These are phyloP conservation scores for Durusdinium trenchii DNA, from an alignment of 73 alveolate species.

Conservation along the genomic window DNA sequence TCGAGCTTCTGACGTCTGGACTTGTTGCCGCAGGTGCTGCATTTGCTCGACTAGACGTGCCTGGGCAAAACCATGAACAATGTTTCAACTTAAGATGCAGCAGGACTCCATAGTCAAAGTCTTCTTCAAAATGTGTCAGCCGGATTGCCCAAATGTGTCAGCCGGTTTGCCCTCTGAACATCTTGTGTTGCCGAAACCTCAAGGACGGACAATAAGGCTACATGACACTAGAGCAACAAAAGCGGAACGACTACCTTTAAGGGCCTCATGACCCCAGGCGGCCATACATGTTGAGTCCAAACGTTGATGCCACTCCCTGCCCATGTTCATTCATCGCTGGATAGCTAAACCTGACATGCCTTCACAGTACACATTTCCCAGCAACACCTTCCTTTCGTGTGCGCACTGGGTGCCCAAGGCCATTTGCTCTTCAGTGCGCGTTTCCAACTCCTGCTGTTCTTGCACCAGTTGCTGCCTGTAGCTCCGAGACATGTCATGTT, in stretches of 20 bases:
- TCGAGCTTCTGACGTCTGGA: neutral
- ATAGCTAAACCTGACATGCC: neutral
- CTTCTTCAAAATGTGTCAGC: neutral
- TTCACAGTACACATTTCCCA: neutral
- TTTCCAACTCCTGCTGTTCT: constrained; percentile 55
- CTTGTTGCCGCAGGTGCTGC: constrained; percentile 55
- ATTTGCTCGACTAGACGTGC: constrained; percentile 51
- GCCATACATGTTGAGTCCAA: too few species aligned
- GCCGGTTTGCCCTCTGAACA: neutral
- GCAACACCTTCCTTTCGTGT: neutral
- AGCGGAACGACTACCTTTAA: too few species aligned
- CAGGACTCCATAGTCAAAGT: neutral
- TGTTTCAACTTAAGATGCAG: neutral
- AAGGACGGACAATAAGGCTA: neutral
- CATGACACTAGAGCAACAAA: too few species aligned
- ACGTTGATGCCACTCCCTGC: too few species aligned
- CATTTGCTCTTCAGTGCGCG: constrained; percentile 30
- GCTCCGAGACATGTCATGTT: neutral
- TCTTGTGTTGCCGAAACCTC: neutral
- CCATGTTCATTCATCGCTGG: too few species aligned
- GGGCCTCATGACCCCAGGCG: too few species aligned
- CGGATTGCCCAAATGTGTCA: neutral
- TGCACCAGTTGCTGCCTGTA: constrained; percentile 20
- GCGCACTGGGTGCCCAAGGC: neutral
- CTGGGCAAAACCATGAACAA: neutral